These are phyloP conservation scores for Scheffersomyces coipomensis DNA, from an alignment of 805 yeast genomes.

Conservation along the genomic window DNA sequence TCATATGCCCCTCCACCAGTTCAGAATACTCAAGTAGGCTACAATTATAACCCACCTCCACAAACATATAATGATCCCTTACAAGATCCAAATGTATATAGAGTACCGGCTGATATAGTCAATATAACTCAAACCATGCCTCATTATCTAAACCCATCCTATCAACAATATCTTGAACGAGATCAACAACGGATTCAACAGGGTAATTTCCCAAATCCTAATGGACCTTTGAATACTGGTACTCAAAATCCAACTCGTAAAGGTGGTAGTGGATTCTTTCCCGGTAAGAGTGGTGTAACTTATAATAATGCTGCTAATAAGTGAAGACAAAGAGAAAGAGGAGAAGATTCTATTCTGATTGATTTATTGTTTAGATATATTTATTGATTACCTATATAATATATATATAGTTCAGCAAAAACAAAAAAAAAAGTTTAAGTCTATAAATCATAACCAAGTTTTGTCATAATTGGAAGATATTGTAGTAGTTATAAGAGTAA, in stretches of 20 bases:
- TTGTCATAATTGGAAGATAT: too few species aligned
- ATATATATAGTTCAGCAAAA: too few species aligned
- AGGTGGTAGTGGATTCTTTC: slow-evolving; percentile 32
- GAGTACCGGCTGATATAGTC: slow-evolving; percentile 29
- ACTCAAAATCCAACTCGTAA: slow-evolving; percentile 13
- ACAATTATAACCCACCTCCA: background rate
- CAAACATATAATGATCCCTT: slow-evolving; percentile 16
- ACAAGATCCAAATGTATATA: slow-evolving; percentile 24
- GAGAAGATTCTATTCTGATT: too few species aligned
- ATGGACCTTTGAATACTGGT: slow-evolving; percentile 34
- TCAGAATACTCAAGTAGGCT: slow-evolving; percentile 1
- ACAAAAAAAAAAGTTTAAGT: too few species aligned
- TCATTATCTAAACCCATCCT: slow-evolving; percentile 34
- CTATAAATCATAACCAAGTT: too few species aligned
- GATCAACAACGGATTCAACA: slow-evolving; percentile 29
- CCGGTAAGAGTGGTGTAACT: slow-evolving; percentile 36
- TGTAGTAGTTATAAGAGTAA: too few species aligned
- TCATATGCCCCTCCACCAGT: slow-evolving; percentile 2
- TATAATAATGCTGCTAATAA: slow-evolving; percentile 35
- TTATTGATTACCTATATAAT: too few species aligned
- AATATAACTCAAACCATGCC: slow-evolving; percentile 38
- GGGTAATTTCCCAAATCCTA: slow-evolving; percentile 34
- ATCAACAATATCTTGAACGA: slow-evolving; percentile 27
- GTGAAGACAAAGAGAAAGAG: slow-evolving; percentile 3
- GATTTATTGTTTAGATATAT: too few species aligned